Conservation (phyloP, 495 filamentous ascomycete species). For the Podospora bellae-mahoneyi region DNA sequence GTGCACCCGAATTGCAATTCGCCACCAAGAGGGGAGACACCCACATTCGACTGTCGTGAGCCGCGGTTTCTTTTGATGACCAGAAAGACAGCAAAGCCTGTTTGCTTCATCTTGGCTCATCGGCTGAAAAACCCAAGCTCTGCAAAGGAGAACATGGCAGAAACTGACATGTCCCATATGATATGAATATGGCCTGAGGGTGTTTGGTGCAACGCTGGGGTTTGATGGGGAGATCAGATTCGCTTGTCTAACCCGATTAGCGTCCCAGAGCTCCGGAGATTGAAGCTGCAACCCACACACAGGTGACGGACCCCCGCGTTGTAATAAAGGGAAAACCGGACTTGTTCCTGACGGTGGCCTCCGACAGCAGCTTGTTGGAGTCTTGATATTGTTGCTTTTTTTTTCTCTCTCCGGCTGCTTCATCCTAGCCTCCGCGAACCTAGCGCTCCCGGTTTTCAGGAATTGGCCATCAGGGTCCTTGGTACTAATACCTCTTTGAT, state of each 20-base stretch:
- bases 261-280: constrained; percentile 5
- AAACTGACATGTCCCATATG: neutral
- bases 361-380: neutral
- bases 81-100: neutral
- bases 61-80: neutral
- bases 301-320: neutral
- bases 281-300: neutral
- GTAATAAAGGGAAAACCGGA: neutral
- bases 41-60: neutral
- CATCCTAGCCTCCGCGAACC: constrained; percentile 15
- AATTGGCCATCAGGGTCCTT: neutral
- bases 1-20: constrained; percentile 6
- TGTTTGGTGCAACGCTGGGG: constrained; percentile 1
- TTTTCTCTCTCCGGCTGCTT: constrained; percentile 10
- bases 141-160: neutral
- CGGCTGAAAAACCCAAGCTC: no score
- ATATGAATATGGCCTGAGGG: neutral
- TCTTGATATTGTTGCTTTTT: neutral
- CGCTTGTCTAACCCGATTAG: neutral
- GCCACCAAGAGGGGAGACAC: constrained; percentile 8
- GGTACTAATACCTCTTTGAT: neutral
- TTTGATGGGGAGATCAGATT: constrained; percentile 1
- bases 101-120: neutral
- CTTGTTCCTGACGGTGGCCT: neutral
- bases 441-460: constrained; percentile 2